Conservation (phyloP, 305 asterid genomes). For the Vinca major region DNA sequence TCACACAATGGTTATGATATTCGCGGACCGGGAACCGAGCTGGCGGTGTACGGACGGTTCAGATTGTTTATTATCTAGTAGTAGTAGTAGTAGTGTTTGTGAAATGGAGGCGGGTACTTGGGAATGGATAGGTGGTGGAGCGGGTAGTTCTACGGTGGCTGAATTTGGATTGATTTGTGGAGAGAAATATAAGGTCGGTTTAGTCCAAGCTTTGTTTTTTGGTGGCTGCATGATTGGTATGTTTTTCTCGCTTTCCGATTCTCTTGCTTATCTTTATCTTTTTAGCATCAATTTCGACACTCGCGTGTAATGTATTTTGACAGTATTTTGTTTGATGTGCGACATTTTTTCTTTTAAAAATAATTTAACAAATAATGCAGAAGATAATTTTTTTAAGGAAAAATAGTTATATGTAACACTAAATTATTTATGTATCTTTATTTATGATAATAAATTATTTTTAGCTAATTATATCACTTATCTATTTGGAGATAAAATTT, state of each 20-base stretch:
- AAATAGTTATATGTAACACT: too few relatives aligned
- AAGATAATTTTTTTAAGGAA: too few relatives aligned
- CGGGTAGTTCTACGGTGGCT: slow-evolving; percentile 59
- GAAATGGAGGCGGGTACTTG: slow-evolving; percentile 53
- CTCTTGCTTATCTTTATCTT: neutral
- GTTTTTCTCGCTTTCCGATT: slow-evolving; percentile 5
- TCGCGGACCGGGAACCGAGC: slow-evolving; percentile 70
- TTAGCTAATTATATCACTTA: too few relatives aligned
- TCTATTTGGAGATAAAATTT: too few relatives aligned
- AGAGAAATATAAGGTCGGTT: slow-evolving; percentile 70
- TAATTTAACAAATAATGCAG: too few relatives aligned
- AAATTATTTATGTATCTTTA: too few relatives aligned
- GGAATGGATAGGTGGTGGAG: slow-evolving; percentile 76
- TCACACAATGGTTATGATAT: slow-evolving; percentile 85
- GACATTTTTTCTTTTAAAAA: too few relatives aligned
- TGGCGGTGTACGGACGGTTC: slow-evolving; percentile 40
- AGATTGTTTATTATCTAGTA: slow-evolving; percentile 20
- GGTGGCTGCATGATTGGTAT: slow-evolving; percentile 83
- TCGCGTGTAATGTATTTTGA: too few relatives aligned
- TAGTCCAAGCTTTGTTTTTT: slow-evolving; percentile 77
- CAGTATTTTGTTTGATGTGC: too few relatives aligned
- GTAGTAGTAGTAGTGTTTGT: slow-evolving; percentile 36
- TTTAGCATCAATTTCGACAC: neutral
- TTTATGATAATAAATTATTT: too few relatives aligned
- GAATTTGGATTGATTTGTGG: slow-evolving; percentile 74